Conservation (phyloP, 2,329 filamentous ascomycete genomes). For the Gaeumannomyces tritici region DNA sequence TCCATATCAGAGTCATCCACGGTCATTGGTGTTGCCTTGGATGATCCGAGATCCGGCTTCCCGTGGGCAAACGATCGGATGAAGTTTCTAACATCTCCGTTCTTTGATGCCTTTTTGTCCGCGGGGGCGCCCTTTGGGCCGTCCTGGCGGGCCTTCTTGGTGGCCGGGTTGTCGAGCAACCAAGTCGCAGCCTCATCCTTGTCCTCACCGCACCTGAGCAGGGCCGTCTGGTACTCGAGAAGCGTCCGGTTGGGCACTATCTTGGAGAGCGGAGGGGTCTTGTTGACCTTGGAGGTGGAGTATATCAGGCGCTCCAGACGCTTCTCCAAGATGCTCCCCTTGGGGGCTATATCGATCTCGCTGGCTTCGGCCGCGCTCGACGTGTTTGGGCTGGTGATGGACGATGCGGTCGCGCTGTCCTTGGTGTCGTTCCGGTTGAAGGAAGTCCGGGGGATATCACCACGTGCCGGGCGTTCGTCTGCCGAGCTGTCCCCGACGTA, state of each 20-base stretch:
- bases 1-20: background rate
- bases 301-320: background rate
- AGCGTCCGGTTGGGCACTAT: background rate
- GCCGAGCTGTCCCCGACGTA: constrained; percentile 45
- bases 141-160: constrained; percentile 1
- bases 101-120: background rate
- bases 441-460: constrained; percentile 53
- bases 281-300: background rate
- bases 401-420: background rate
- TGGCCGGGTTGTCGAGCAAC: constrained; percentile 6
- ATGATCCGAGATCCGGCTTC: background rate
- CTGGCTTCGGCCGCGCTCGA: background rate
- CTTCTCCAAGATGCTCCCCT: constrained; percentile 3
- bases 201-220: constrained; percentile 7
- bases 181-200: constrained; percentile 6
- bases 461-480: constrained; percentile 45
- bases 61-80: constrained; percentile 10
- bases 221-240: constrained; percentile 4
- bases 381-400: background rate
- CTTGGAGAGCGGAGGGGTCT: background rate
- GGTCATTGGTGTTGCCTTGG: background rate
- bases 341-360: background rate
- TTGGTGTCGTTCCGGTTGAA: constrained; percentile 27
- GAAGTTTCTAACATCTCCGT: constrained; percentile 2
- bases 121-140: background rate